These are phyloP conservation scores for Stephania yunnanensis DNA, from an alignment of 164 flowering plant species.

Conservation along the genomic window DNA sequence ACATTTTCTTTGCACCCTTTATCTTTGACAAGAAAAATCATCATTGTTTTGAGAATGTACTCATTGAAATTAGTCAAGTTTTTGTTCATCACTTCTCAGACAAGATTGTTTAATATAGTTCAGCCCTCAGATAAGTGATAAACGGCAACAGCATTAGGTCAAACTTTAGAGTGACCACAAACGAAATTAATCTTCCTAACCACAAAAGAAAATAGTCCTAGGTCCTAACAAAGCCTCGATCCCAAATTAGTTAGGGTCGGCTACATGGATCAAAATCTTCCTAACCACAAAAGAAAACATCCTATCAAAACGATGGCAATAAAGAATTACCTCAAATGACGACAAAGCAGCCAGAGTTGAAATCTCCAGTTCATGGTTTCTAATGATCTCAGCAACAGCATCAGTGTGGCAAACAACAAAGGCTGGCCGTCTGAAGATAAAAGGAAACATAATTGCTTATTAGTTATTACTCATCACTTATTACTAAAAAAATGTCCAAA, in stretches of 20 bases:
- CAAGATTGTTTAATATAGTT: not conserved
- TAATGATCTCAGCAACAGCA: slow-evolving; percentile 36
- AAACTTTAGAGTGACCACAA: not conserved
- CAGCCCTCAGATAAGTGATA: not conserved
- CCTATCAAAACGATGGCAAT: not conserved
- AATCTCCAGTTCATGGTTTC: slow-evolving; percentile 53
- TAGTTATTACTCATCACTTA: no score
- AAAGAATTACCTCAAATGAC: slow-evolving; percentile 50
- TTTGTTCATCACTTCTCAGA: not conserved
- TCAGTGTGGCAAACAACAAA: slow-evolving; percentile 56
- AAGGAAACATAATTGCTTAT: not conserved
- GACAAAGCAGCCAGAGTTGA: slow-evolving; percentile 73
- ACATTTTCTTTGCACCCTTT: not conserved
- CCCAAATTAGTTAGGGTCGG: no score
- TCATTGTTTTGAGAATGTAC: not conserved
- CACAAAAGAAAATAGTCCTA: no score
- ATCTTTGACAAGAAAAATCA: not conserved
- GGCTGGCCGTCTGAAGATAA: slow-evolving; percentile 57
- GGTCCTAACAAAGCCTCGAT: no score
- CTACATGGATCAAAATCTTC: no score
- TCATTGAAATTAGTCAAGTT: not conserved
- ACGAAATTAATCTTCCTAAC: no score
- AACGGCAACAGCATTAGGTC: not conserved
- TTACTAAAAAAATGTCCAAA: no score
- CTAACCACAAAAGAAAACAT: not conserved